Evolutionary conservation across 2,329 filamentous ascomycete genomes (phyloP).

Genomic region (Lecanosticta acicola): DNA sequence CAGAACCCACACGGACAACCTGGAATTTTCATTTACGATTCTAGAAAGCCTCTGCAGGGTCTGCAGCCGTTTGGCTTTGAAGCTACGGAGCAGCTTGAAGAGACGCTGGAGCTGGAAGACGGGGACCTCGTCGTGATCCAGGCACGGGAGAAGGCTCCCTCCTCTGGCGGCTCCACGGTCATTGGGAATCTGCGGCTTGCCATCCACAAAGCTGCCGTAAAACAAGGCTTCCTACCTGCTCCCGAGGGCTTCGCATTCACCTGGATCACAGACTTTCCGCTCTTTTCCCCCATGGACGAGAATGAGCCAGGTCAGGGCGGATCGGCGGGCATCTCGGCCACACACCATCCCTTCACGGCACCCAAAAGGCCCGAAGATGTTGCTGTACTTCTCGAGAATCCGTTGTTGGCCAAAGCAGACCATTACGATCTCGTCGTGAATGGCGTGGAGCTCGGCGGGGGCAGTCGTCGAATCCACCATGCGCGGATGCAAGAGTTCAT

Average conservation of each 20-base stretch:
- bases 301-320: constrained; percentile 74
- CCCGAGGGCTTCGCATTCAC: constrained; percentile 59
- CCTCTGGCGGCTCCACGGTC: constrained; percentile 65
- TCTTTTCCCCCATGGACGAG: constrained; percentile 71
- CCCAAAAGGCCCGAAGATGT: constrained; percentile 69
- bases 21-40: constrained; percentile 70
- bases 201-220: constrained; percentile 63
- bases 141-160: constrained; percentile 61
- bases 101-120: constrained; percentile 51
- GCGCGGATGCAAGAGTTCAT: constrained; percentile 77
- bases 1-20: constrained; percentile 72
- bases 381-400: constrained; percentile 65
- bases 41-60: constrained; percentile 66
- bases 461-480: constrained; percentile 85
- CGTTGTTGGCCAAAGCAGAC: constrained; percentile 68
- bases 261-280: constrained; percentile 87
- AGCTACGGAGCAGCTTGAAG: constrained; percentile 54
- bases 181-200: constrained; percentile 68
- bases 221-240: constrained; percentile 51
- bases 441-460: constrained; percentile 87
- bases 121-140: constrained; percentile 80
- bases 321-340: constrained; percentile 71
- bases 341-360: constrained; percentile 94
- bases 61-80: constrained; percentile 74
- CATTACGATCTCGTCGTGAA: constrained; percentile 97